Evolutionary conservation across 768 basidiomycete species (phyloP).

Genomic region (Podaxis pistillaris): DNA sequence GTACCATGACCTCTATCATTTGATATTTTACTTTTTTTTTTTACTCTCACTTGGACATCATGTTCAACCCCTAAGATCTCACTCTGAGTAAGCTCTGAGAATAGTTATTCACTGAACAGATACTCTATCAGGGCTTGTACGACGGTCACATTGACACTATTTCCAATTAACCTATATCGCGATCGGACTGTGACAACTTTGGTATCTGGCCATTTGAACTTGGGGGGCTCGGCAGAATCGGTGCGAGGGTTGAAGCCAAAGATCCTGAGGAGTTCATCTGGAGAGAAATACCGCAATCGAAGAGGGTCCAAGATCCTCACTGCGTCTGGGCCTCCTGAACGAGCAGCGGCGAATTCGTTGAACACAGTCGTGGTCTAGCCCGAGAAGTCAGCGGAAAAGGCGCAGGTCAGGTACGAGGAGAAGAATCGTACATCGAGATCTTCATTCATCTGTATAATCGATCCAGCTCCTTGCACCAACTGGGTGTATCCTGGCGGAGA

Average conservation of each 20-base stretch:
- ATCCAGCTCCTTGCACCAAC: slow-evolving; percentile 75
- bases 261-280: slow-evolving; percentile 66
- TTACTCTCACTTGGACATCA: background rate
- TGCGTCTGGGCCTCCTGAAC: slow-evolving; percentile 38
- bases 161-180: slow-evolving; percentile 76
- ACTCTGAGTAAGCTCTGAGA: background rate
- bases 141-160: slow-evolving; percentile 79
- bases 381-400: background rate
- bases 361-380: slow-evolving; percentile 61
- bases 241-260: slow-evolving; percentile 51
- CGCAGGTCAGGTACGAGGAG: background rate
- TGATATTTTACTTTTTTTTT: background rate
- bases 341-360: slow-evolving; percentile 49
- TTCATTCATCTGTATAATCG: slow-evolving; percentile 72
- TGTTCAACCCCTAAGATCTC: background rate
- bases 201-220: slow-evolving; percentile 61
- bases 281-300: slow-evolving; percentile 73
- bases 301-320: slow-evolving; percentile 57
- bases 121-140: slow-evolving; percentile 61
- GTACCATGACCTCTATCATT: background rate
- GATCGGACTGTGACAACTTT: slow-evolving; percentile 56
- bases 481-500: slow-evolving; percentile 61
- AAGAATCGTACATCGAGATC: slow-evolving; percentile 50
- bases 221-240: slow-evolving; percentile 7
- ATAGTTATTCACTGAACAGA: slow-evolving; percentile 35